Conservation (phyloP, 495 filamentous ascomycete species). For the Talaromyces adpressus region DNA sequence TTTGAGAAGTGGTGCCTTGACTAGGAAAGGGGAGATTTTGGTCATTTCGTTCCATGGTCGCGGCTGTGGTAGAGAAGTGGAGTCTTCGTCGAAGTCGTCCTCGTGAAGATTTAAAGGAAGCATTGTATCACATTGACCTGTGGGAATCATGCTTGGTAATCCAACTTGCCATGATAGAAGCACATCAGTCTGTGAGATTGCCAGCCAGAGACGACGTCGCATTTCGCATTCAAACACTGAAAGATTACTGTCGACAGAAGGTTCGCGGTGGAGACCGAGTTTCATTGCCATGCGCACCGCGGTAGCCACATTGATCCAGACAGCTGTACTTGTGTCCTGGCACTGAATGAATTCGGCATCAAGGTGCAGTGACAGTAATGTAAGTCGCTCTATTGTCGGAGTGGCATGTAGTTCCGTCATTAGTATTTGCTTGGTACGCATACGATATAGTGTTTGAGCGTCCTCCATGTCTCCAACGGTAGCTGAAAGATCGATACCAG, state of each 20-base stretch:
- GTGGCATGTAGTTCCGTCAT: conserved; percentile 27
- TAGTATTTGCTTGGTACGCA: neutral
- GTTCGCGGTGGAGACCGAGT: conserved; percentile 40
- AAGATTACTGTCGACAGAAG: conserved; percentile 26
- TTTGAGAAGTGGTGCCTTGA: conserved; percentile 33
- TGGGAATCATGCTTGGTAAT: conserved; percentile 34
- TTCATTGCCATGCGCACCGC: conserved; percentile 35
- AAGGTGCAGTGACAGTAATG: conserved; percentile 40
- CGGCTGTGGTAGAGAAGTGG: conserved; percentile 24
- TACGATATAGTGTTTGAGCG: neutral
- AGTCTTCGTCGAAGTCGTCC: conserved; percentile 33
- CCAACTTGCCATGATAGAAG: conserved; percentile 40
- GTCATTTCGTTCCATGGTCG: conserved; percentile 33
- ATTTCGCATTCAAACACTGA: conserved; percentile 37
- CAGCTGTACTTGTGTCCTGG: conserved; percentile 35
- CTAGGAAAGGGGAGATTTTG: conserved; percentile 25
- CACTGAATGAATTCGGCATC: conserved; percentile 39
- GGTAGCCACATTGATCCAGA: conserved; percentile 40
- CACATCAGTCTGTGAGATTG: conserved; percentile 31
- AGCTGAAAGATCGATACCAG: neutral
- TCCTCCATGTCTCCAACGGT: conserved; percentile 10
- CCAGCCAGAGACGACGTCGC: conserved; percentile 34
- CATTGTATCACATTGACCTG: conserved; percentile 34
- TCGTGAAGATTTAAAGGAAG: conserved; percentile 35
- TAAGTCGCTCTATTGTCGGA: conserved; percentile 33